Evolutionary conservation across 768 basidiomycete species (phyloP), one percentile per base, ranked within the genome.

Genomic region (Lactarius tabidus): DNA sequence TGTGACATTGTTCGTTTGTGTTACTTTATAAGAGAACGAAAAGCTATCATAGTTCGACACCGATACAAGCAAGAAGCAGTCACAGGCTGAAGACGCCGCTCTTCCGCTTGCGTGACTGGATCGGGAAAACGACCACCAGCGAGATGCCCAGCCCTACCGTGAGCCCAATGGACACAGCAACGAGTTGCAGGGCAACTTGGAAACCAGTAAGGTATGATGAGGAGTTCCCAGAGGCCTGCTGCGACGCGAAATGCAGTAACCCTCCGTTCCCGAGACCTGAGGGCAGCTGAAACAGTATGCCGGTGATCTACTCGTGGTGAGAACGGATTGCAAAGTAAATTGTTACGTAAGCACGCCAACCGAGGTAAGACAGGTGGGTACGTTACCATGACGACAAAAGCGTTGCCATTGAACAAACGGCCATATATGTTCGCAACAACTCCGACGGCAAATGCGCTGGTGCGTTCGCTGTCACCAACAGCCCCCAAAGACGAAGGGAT

Each of bases 261-360:
- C 92, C 92, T 14, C 90, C 90, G 52, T 85, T 90, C 9, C 87
- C 85, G 14, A 94, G 81, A 43, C 91, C 92, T 9, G 89, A 90
- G 0, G 91, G 92, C 1, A 94, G 81, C 76, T 94, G 93, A 77
- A 93, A 90, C 18, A 93, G 79, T 56, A 94, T 89, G 28, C 89
- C 91, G 0, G 88, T 90, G 67, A 90, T 87, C 81, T 77, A 51
- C 14, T 7, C 48, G 48, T 15, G 9, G 43, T 23, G n/a, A 10
- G 23, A 9, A 45, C n/a, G 45, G 33, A 33, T 8, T 3, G 8
- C 33, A 33, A 8, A 33, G 10, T 8, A 39, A 29, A 28, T 33
- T 39, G 31, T 17, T n/a, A 39, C 26, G 31, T 56, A 23, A 4
- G 53, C 28, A 36, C 20, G 20, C 23, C 14, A 15, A 7, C 31